A percentile compares a stretch with the other conserved stretches of the same genome.
phyloP scores from a whole-genome alignment of 805 yeast genomes.

The Grigorovia humatica region DNA sequence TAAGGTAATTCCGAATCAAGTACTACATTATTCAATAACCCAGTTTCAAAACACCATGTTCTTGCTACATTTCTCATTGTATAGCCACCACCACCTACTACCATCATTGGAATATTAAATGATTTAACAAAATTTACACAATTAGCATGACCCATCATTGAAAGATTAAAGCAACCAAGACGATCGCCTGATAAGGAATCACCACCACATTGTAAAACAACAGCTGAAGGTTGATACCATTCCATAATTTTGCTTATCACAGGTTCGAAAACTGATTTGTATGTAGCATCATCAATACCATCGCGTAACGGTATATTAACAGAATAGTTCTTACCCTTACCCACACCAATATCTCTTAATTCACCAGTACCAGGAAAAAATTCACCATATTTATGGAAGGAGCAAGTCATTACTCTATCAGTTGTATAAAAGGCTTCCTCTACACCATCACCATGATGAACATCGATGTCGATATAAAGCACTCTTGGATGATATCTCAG shows the following conservation, averaged over 20 bases:
- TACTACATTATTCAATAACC: conserved; percentile 58
- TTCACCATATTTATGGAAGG: conserved; percentile 92
- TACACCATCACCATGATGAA: conserved; percentile 97
- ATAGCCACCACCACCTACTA: conserved; percentile 96
- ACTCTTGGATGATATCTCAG: conserved; percentile 87
- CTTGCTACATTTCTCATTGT: conserved; percentile 92
- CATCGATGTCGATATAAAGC: conserved; percentile 84
- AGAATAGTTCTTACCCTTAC: conserved; percentile 79
- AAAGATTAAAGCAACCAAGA: conserved; percentile 85
- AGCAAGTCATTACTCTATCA: conserved; percentile 92
- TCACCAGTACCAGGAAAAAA: conserved; percentile 97
- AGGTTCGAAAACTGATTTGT: conserved; percentile 64
- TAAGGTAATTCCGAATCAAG: conserved; percentile 69
- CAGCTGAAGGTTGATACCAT: conserved; percentile 86
- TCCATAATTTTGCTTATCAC: conserved; percentile 84
- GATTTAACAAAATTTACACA: conserved; percentile 85
- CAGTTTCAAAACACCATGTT: conserved; percentile 93
- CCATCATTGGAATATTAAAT: conserved; percentile 83
- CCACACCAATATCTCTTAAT: conserved; percentile 79
- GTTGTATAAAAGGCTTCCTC: conserved; percentile 94
- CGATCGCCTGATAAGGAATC: conserved; percentile 91
- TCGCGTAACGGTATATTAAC: conserved; percentile 88
- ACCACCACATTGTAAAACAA: conserved; percentile 95
- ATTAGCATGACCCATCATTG: conserved; percentile 89
- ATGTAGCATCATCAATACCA: conserved; percentile 90